phyloP scores from a whole-genome alignment of 108 stramenopile genomes.

The Nannochloropsis granulata region DNA sequence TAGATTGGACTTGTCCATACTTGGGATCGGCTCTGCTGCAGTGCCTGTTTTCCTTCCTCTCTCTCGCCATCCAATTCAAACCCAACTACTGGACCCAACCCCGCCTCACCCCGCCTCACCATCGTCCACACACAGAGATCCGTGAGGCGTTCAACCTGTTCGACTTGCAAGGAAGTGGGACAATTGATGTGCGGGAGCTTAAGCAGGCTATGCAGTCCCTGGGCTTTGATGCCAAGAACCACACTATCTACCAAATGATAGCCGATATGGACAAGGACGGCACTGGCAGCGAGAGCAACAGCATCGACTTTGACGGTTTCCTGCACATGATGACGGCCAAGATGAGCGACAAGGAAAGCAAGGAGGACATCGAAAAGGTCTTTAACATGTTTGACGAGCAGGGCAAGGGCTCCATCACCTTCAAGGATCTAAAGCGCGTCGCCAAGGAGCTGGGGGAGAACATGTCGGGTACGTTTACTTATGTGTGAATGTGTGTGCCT shows the following conservation, averaged over 20 bases:
- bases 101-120: too few relatives aligned
- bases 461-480: constrained; percentile 47
- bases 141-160: constrained; percentile 54
- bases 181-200: constrained; percentile 79
- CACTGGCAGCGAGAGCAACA: constrained; percentile 5
- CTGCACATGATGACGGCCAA: constrained; percentile 79
- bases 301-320: constrained; percentile 60
- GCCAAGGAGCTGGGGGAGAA: constrained; percentile 92
- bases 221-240: constrained; percentile 76
- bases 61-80: too few relatives aligned
- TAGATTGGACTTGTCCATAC: too few relatives aligned
- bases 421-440: constrained; percentile 80
- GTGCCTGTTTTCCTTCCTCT: too few relatives aligned
- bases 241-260: constrained; percentile 75
- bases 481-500: neutral
- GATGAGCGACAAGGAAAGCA: constrained; percentile 53
- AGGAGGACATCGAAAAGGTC: constrained; percentile 67
- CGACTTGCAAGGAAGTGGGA: constrained; percentile 49
- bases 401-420: constrained; percentile 77
- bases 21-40: too few relatives aligned
- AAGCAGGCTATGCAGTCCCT: constrained; percentile 78
- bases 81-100: too few relatives aligned
- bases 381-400: constrained; percentile 95
- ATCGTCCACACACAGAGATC: constrained; percentile 4
- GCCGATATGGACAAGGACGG: constrained; percentile 60